A percentile compares a stretch with the other conserved stretches of the same genome.
These are phyloP conservation scores for Ophiocordyceps camponoti-floridani DNA, from an alignment of 2,329 filamentous ascomycete genomes.

Conservation along the genomic window DNA sequence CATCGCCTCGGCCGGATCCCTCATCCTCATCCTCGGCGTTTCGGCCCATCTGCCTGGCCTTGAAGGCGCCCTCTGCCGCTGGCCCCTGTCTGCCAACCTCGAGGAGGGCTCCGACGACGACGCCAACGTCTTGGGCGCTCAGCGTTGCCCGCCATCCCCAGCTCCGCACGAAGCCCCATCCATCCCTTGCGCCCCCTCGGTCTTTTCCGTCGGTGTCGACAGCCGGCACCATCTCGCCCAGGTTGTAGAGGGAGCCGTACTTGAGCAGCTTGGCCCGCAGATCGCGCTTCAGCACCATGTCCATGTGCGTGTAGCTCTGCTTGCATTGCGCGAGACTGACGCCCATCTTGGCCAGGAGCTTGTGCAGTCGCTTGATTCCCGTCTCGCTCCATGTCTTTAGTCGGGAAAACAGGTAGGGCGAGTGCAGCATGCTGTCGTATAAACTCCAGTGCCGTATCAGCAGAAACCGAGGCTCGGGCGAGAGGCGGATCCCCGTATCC, in stretches of 20 bases:
- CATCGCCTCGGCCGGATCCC: constrained; percentile 35
- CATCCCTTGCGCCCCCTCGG: constrained; percentile 60
- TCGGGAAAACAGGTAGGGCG: constrained; percentile 78
- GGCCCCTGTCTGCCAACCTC: constrained; percentile 59
- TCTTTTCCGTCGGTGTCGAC: constrained; percentile 53
- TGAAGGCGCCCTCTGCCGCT: constrained; percentile 11
- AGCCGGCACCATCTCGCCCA: constrained; percentile 81
- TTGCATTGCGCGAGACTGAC: constrained; percentile 86
- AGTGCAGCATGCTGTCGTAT: constrained; percentile 97
- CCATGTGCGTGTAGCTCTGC: constrained; percentile 95
- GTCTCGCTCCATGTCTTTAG: constrained; percentile 89
- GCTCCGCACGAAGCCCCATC: constrained; percentile 91
- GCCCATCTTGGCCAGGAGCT: constrained; percentile 94
- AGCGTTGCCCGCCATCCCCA: constrained; percentile 97
- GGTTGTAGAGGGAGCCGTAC: constrained; percentile 81
- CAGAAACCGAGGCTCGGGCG: constrained; percentile 83
- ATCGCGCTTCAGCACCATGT: constrained; percentile 86
- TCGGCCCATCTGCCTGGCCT: constrained; percentile 14
- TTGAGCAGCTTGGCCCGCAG: constrained; percentile 72
- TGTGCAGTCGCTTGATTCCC: constrained; percentile 76
- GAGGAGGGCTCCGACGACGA: constrained; percentile 77
- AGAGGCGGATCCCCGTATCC: constrained; percentile 80
- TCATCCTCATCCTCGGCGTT: constrained; percentile 29
- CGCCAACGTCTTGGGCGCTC: constrained; percentile 84
- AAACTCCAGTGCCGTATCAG: constrained; percentile 92